Evolutionary conservation across 2,329 filamentous ascomycete genomes (phyloP), one percentile per base, ranked within the genome.

Genomic region (Mariannaea sp.): DNA sequence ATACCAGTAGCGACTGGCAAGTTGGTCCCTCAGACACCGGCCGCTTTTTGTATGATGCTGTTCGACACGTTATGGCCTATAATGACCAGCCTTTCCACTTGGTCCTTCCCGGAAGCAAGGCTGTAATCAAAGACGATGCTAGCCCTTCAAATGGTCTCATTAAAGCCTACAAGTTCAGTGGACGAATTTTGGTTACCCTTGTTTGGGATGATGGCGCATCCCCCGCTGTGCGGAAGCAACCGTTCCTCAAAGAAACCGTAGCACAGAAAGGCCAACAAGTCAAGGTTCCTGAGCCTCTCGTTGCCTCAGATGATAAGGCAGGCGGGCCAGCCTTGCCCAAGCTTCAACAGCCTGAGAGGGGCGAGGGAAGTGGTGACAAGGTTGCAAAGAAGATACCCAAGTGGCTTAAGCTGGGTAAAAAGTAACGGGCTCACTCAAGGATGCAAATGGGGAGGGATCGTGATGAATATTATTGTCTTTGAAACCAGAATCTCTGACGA

Each of bases 341-440:
- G 4, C 64, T 65, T n/a, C 61, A 66, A 12, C 70, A 67, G 49
- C 59, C 70, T 9, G 65, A 75, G 57, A 70, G 71, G 61, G 66
- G 68, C 14, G 70, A 73, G 46, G 68, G 73, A 47, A 66, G 75
- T 45, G 71, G 69, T 9, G 73, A 74, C 33, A 89, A 88, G 70
- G 73, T 88, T 49, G 84, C 83, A 7, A 92, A 89, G 80, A 92
- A 90, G 75, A 66, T 80, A 54, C 87, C 88, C 16, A 91, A 89
- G 70, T 90, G 89, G 82, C 72, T 92, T 30, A 89, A 89, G 70
- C 73, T 89, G 48, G 84, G 85, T 12, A 92, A 89, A 80, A 92
- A 91, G 74, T 67, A 64, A 52, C 43, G 17, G 9, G 17, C 2
- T n/a, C n/a, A 17, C 33, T 24, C 5, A 24, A 8, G 22, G 22